These are phyloP conservation scores for Colletotrichum agaves DNA, from an alignment of 2,329 filamentous ascomycete genomes.

Conservation along the genomic window DNA sequence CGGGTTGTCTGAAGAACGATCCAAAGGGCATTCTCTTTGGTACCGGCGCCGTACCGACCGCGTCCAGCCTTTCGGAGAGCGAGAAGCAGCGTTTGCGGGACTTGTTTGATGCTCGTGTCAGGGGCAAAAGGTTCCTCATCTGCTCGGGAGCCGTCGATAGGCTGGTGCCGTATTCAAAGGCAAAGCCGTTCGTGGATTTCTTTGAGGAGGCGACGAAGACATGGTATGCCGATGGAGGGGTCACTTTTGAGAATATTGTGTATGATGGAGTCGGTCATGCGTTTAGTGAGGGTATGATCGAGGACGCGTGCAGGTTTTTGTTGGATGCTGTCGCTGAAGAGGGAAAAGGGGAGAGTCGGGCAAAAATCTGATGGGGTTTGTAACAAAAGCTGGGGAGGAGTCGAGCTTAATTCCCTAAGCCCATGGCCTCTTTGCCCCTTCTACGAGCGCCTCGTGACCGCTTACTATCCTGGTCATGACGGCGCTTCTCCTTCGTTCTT, in stretches of 20 bases:
- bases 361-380: constrained; percentile 43
- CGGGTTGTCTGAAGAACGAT: constrained; percentile 73
- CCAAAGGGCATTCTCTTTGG: constrained; percentile 80
- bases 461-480: constrained; percentile 49
- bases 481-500: constrained; percentile 49
- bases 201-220: constrained; percentile 64
- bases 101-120: constrained; percentile 60
- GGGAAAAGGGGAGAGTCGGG: constrained; percentile 39
- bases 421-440: constrained; percentile 55
- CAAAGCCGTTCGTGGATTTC: constrained; percentile 69
- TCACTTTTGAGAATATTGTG: constrained; percentile 72
- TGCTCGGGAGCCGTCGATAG: constrained; percentile 76
- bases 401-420: constrained; percentile 14
- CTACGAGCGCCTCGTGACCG: constrained; percentile 54
- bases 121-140: constrained; percentile 72
- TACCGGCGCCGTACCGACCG: constrained; percentile 47
- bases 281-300: constrained; percentile 75
- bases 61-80: constrained; percentile 44
- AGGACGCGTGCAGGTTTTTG: constrained; percentile 73
- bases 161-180: constrained; percentile 75
- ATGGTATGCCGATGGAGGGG: constrained; percentile 65
- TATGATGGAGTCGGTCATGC: constrained; percentile 76
- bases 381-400: too few relatives aligned
- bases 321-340: constrained; percentile 54
- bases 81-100: constrained; percentile 57